A percentile compares a stretch with the other conserved stretches of the same genome.
Evolutionary conservation across 495 filamentous ascomycete genomes (phyloP).

Genomic region (Tuber umbilicatum): DNA sequence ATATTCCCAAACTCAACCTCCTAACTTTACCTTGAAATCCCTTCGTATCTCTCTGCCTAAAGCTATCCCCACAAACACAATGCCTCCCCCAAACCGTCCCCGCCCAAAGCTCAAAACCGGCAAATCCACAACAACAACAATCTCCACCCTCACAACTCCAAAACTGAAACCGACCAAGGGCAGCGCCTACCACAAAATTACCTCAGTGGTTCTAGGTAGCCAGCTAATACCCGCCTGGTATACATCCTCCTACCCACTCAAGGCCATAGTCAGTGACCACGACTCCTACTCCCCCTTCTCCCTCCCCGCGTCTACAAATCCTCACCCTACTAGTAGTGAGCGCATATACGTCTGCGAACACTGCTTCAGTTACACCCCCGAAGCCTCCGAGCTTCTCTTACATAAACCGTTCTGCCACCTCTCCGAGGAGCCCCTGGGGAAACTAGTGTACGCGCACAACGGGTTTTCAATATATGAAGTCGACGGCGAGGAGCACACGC

Average conservation of each 20-base stretch:
- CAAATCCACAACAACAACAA: conserved; percentile 22
- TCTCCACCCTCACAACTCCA: conserved; percentile 14
- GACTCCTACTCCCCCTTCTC: not conserved
- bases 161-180: conserved; percentile 16
- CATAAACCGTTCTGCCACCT: conserved; percentile 21
- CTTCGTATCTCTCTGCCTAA: conserved; percentile 12
- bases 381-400: conserved; percentile 46
- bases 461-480: conserved; percentile 68
- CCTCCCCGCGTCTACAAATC: not conserved
- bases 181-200: not conserved
- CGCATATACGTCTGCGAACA: conserved; percentile 79
- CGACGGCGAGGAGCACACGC: conserved; percentile 76
- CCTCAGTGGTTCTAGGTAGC: conserved; percentile 60
- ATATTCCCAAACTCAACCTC: conserved; percentile 21
- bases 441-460: conserved; percentile 32
- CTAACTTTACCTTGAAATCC: conserved; percentile 5
- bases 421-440: conserved; percentile 36
- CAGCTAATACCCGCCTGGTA: conserved; percentile 72
- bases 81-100: conserved; percentile 18
- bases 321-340: conserved; percentile 42
- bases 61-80: conserved; percentile 22
- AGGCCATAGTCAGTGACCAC: conserved; percentile 58
- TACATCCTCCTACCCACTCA: conserved; percentile 69
- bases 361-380: conserved; percentile 88
- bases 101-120: not conserved